phyloP scores from a whole-genome alignment of 73 alveolate genomes.

The Blepharisma japonicum region DNA sequence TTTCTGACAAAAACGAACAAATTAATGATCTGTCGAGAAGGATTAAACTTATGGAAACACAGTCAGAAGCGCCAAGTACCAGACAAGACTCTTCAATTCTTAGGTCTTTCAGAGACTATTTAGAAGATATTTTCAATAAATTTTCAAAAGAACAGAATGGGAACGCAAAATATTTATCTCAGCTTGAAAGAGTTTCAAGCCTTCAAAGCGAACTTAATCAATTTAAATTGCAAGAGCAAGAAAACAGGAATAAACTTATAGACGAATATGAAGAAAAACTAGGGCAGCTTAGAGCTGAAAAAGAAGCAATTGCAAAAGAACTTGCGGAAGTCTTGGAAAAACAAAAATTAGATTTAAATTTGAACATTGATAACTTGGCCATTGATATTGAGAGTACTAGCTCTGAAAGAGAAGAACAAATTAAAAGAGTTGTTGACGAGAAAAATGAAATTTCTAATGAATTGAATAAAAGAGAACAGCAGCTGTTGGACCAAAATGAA shows the following conservation, averaged over 20 bases:
- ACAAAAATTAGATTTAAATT: not conserved
- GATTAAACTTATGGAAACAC: not conserved
- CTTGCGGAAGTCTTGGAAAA: not conserved
- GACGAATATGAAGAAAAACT: constrained; percentile 1
- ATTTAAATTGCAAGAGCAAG: not conserved
- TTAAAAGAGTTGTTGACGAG: not conserved
- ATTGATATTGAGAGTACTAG: not conserved
- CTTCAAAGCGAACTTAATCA: constrained; percentile 3
- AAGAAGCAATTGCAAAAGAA: not conserved
- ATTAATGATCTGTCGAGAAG: not conserved
- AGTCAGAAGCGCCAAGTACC: not conserved
- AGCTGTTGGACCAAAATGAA: not conserved
- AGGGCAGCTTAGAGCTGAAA: not conserved
- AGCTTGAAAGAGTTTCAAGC: not conserved
- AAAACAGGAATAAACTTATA: not conserved
- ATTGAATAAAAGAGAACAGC: not conserved
- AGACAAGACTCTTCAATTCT: not conserved
- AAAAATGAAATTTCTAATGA: constrained; percentile 1
- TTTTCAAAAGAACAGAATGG: not conserved
- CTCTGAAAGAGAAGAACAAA: constrained; percentile 13
- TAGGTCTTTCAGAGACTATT: not conserved
- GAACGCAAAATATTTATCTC: not conserved
- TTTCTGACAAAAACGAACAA: not conserved
- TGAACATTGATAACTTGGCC: not conserved
- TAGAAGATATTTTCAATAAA: not conserved